These are phyloP conservation scores for Penicillium sp. DNA, from an alignment of 2,329 filamentous ascomycete genomes.

Conservation along the genomic window DNA sequence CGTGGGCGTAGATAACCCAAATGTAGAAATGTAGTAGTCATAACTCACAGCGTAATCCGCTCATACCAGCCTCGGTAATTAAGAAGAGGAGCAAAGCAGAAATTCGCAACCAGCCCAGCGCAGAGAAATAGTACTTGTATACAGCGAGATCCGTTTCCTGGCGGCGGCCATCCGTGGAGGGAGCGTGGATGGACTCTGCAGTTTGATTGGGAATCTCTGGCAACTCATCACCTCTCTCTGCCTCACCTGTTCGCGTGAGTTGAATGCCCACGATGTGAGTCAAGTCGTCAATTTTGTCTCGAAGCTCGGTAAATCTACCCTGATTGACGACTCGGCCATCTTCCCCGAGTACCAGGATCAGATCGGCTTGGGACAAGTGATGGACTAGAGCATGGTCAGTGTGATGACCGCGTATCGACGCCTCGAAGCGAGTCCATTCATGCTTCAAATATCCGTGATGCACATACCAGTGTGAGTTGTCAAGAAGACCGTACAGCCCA, in stretches of 20 bases:
- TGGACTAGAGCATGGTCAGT: background rate
- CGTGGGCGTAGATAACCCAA: too few relatives aligned
- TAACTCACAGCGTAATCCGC: constrained; percentile 6
- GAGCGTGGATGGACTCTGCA: background rate
- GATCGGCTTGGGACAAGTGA: background rate
- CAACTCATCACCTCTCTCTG: background rate
- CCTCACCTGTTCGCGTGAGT: background rate
- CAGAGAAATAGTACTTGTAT: constrained; percentile 21
- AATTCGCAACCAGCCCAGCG: constrained; percentile 17
- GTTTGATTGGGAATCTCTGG: background rate
- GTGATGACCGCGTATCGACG: too few relatives aligned
- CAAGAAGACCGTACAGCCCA: constrained; percentile 42
- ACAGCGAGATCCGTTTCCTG: constrained; percentile 14
- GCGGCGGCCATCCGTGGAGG: constrained; percentile 15
- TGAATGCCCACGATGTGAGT: background rate
- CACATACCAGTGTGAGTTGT: constrained; percentile 35
- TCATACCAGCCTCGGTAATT: constrained; percentile 2
- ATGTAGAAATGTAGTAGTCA: too few relatives aligned
- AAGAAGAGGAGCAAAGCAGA: constrained; percentile 15
- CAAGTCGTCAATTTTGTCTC: background rate
- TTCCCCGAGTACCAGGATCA: background rate
- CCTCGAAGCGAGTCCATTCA: too few relatives aligned
- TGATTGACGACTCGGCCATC: background rate
- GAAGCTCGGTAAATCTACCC: background rate
- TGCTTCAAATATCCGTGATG: background rate